Evolutionary conservation across 2,329 filamentous ascomycete genomes (phyloP), one percentile per base, ranked within the genome.

Genomic region (Alternaria gansuensis): DNA sequence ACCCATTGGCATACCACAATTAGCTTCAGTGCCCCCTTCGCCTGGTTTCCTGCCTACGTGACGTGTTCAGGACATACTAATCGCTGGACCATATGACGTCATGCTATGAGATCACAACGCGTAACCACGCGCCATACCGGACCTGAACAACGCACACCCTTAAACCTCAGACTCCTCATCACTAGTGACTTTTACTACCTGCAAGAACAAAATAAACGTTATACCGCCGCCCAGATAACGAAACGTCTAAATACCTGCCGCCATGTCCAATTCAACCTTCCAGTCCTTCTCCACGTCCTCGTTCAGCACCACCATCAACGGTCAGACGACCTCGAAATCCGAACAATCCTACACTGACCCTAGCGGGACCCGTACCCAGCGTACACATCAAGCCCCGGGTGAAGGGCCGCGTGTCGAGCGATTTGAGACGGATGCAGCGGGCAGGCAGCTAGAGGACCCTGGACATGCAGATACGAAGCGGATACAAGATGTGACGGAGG

Each of bases 401-500:
- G 65, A 75, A 48, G 60, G 58, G 5, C 53, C 58, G 5, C 63
- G 61, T 14, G 68, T 74, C 34, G 72, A 76, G 63, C 67, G 63
- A 4, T 60, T 68, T 7, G 55, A 72, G 54, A 63, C 66, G 11
- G 72, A 75, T 58, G 51, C 29, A 13, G 26, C 57, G 0, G 73
- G 74, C 3, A 58, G 63, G 17, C 53, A 65, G 26, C 46, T 74
- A 1, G 67, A 66, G 4, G 62, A 57, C 0, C 21, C 43, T n/a
- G 50, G 44, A 5, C 50, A 57, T 3, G 51, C 33, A 6, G 45
- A 53, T 29, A 49, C 48, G 39, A 57, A 59, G 6, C 59, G 72
- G 29, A 74, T 76, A n/a, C 60, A 71, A 49, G 74, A 76, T 60
- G 74, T 75, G 33, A 75, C 69, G 1, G 71, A 74, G 23, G 62